Conservation (phyloP, 1,139 yeast species). For the Debaryomycetaceae sp. region DNA sequence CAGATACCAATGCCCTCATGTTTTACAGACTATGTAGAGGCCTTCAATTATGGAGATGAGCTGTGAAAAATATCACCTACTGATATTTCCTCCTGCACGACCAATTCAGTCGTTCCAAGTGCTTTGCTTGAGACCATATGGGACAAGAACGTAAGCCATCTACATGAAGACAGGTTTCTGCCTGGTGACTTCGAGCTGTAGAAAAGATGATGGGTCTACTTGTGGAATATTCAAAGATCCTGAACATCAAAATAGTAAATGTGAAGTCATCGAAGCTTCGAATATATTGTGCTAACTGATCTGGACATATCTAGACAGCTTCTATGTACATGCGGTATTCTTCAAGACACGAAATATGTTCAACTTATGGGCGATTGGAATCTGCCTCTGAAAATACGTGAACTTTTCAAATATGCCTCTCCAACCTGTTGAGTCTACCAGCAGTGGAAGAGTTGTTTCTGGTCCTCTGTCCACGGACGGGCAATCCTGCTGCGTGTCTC, state of each 20-base stretch:
- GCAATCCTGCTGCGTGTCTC: conserved; percentile 84
- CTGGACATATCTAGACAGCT: not conserved
- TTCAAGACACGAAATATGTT: not conserved
- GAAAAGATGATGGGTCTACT: too few relatives aligned
- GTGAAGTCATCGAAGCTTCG: not conserved
- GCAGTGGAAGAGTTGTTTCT: conserved; percentile 90
- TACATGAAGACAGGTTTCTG: too few relatives aligned
- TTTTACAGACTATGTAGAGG: not conserved
- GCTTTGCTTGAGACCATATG: too few relatives aligned
- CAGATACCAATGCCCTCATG: conserved; percentile 53
- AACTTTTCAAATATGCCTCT: conserved; percentile 37
- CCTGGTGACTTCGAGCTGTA: too few relatives aligned
- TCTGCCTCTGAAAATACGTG: not conserved
- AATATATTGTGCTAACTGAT: not conserved
- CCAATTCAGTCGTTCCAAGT: too few relatives aligned
- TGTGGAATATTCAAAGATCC: too few relatives aligned
- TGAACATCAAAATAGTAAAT: too few relatives aligned
- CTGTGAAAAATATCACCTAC: not conserved
- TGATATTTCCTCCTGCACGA: not conserved
- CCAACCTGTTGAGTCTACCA: conserved; percentile 72
- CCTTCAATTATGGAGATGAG: not conserved
- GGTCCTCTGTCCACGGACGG: conserved; percentile 93
- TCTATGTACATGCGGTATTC: not conserved
- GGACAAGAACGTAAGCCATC: too few relatives aligned
- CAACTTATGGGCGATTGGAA: not conserved